Percentiles rank a stretch among this genome's conserved stretches.
These are phyloP conservation scores for Petunia axillaris DNA, from an alignment of 257 asterid genomes.

Conservation along the genomic window DNA sequence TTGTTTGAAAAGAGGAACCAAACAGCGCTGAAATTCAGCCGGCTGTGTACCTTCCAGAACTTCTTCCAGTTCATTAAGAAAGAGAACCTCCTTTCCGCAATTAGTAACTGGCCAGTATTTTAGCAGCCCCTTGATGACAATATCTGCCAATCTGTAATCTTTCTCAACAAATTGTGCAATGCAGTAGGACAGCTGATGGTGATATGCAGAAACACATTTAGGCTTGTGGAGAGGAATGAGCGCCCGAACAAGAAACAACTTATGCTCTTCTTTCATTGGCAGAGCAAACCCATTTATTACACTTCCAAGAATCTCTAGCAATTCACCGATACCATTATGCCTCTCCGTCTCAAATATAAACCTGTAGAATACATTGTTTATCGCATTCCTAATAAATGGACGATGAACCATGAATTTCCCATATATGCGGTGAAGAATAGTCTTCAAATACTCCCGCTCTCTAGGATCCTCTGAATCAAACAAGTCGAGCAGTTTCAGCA, in stretches of 20 bases:
- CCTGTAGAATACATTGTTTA: slow-evolving; percentile 73
- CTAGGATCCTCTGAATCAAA: slow-evolving; percentile 87
- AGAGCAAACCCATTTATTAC: slow-evolving; percentile 83
- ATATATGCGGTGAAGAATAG: slow-evolving; percentile 84
- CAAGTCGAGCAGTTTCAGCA: slow-evolving; percentile 71
- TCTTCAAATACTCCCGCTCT: slow-evolving; percentile 91
- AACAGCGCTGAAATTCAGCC: slow-evolving; percentile 76
- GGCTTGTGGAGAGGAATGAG: slow-evolving; percentile 89
- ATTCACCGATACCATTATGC: slow-evolving; percentile 74
- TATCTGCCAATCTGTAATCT: slow-evolving; percentile 78
- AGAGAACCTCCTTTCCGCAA: slow-evolving; percentile 88
- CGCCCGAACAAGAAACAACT: slow-evolving; percentile 75
- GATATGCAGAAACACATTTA: slow-evolving; percentile 62
- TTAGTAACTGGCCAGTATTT: slow-evolving; percentile 92
- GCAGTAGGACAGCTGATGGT: slow-evolving; percentile 80
- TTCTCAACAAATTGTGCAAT: slow-evolving; percentile 84
- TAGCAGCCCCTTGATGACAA: slow-evolving; percentile 69
- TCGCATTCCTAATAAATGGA: slow-evolving; percentile 84
- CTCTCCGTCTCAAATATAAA: slow-evolving; percentile 85
- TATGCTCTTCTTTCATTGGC: slow-evolving; percentile 97
- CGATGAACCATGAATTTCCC: slow-evolving; percentile 95
- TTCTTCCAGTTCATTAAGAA: slow-evolving; percentile 88
- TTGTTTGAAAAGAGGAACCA: slow-evolving; percentile 84
- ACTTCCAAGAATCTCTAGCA: slow-evolving; percentile 91
- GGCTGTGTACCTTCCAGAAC: slow-evolving; percentile 77